Base-by-base conservation (phyloP, 371 early-diverging fungal genomes). In the Funneliformis caledonium region DNA sequence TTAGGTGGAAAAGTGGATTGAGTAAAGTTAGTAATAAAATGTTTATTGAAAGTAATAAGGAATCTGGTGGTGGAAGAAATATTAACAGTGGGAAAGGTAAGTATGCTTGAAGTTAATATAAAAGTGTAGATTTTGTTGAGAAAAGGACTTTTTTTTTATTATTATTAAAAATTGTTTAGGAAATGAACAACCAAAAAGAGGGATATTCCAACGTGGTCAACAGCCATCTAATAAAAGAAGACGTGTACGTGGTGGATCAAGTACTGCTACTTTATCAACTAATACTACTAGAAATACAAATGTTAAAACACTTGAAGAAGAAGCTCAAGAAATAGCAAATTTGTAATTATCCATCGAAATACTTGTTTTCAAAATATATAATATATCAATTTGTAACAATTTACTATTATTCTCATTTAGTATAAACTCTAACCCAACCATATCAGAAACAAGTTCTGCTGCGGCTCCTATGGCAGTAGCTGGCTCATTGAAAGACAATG, bases 211-310 rank as follows among this genome's bases (percentile, higher is more conserved):
- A 72, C 81, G 81, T 26, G 72, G 81, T 10, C 77, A 80, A 59
- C 83, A 81, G 43, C 95, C 96, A 0, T 85, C 92, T 0, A 92
- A 90, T 76, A 96, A 96, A 82, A 88, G 97, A 47, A 84, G 97
- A 78, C 87, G 97, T 8, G 90, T 93, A 5, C 87, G 97, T 50
- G 96, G 96, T 6, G 94, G 91, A 11, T 86, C 91, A 4, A 82
- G 80, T 16, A 84, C 88, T 59, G 85, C 88, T 16, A 81, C 87
- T 1, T 81, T 84, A 7, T 74, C 87, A 1, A 64, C 81, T 16
- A 82, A 75, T 77, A 78, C 64, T 12, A 62, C 81, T 0, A 60
- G 80, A 19, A 73, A 45, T 11, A 31, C 11, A 1, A 77, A n/a
- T 9, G 52, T 83, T 7, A 43, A 52, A 2, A 76, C 84, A 0